Conservation (phyloP, 176 grass and related monocot genomes). For the Carex myosuroides region DNA sequence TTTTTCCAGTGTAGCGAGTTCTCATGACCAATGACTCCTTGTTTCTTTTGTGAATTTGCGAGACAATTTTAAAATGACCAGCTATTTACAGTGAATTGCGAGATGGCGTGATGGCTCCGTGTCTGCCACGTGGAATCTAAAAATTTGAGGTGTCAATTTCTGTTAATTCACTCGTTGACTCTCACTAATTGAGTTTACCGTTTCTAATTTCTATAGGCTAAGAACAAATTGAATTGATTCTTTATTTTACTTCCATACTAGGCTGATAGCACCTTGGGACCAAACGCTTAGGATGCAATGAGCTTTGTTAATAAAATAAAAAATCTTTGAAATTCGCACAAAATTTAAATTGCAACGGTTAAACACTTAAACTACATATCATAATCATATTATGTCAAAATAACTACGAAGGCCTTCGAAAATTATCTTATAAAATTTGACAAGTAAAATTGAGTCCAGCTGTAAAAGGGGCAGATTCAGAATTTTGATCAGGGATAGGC, state of each 20-base stretch:
- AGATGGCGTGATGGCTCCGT: neutral
- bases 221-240: neutral
- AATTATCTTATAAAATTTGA: no score
- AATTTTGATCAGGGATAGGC: no score
- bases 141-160: neutral
- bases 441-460: no score
- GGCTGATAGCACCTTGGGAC: no score
- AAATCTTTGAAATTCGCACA: no score
- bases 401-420: no score
- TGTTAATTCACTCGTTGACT: neutral
- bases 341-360: no score
- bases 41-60: neutral
- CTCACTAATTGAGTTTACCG: neutral
- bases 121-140: neutral
- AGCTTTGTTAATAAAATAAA: no score
- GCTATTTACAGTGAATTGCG: neutral
- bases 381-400: no score
- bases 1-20: neutral
- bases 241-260: neutral
- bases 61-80: neutral
- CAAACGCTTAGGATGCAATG: no score
- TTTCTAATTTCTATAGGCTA: neutral
- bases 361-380: no score
- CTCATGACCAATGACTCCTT: neutral
- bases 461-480: no score